Percentiles rank a stretch among this genome's conserved stretches.
These are phyloP conservation scores for Prunus mume DNA, from an alignment of 306 rosid genomes.

Conservation along the genomic window DNA sequence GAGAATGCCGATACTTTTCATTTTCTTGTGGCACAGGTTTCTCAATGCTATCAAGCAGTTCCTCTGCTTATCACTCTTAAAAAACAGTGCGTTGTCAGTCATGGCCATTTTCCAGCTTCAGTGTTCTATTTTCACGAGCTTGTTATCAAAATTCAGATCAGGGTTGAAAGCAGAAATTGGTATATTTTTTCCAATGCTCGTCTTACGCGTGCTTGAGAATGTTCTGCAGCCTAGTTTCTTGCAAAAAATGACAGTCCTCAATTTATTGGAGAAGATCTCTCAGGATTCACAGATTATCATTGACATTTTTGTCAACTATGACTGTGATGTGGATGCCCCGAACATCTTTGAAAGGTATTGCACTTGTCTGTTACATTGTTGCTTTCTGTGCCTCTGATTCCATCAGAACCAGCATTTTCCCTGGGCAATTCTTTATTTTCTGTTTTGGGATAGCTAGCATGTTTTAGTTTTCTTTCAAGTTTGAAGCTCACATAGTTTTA, in stretches of 20 bases:
- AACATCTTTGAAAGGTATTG: slow-evolving; percentile 96
- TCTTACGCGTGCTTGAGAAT: slow-evolving; percentile 96
- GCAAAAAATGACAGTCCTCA: slow-evolving; percentile 96
- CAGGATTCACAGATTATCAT: slow-evolving; percentile 87
- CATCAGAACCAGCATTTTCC: background rate
- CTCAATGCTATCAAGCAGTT: slow-evolving; percentile 87
- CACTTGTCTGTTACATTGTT: slow-evolving; percentile 28
- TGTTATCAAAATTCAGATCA: slow-evolving; percentile 83
- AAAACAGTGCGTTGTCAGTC: slow-evolving; percentile 91
- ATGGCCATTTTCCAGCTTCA: slow-evolving; percentile 99
- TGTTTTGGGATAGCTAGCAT: background rate
- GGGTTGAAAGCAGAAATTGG: slow-evolving; percentile 95
- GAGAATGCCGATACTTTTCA: slow-evolving; percentile 28
- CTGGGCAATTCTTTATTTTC: background rate
- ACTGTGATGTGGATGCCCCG: slow-evolving; percentile 96
- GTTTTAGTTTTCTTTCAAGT: background rate
- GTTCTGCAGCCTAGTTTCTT: slow-evolving; percentile 98
- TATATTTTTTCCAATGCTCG: slow-evolving; percentile 94
- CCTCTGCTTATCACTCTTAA: slow-evolving; percentile 88
- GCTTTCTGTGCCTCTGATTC: slow-evolving; percentile 11
- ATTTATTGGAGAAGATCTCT: slow-evolving; percentile 82
- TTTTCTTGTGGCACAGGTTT: slow-evolving; percentile 59
- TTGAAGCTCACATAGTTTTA: background rate
- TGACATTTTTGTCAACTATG: slow-evolving; percentile 96
- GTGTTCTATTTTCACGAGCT: slow-evolving; percentile 78